A percentile compares a stretch with the other conserved stretches of the same genome.
Evolutionary conservation across 495 filamentous ascomycete species (phyloP).

Genomic region (Rhizodiscina lignyota): DNA sequence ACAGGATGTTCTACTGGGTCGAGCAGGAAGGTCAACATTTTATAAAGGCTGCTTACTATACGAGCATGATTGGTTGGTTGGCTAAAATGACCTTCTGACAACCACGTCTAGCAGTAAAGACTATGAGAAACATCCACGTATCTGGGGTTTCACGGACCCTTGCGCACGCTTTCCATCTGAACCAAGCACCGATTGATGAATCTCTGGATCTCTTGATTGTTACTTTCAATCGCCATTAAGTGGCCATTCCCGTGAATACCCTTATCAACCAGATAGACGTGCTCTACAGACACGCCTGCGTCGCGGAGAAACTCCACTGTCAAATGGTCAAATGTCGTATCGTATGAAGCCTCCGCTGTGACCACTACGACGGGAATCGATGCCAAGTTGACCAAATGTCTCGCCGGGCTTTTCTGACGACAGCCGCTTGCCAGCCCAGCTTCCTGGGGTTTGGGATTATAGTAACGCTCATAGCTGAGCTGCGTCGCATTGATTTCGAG

Average conservation of each 20-base stretch:
- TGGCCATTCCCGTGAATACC: slow-evolving; percentile 42
- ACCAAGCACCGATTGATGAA: too few relatives aligned
- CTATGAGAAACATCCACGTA: too few relatives aligned
- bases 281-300: slow-evolving; percentile 31
- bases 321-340: slow-evolving; percentile 41
- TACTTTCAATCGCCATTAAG: slow-evolving; percentile 43
- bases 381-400: slow-evolving; percentile 30
- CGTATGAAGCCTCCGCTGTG: slow-evolving; percentile 37
- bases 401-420: slow-evolving; percentile 28
- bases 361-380: slow-evolving; percentile 30
- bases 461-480: too few relatives aligned
- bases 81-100: too few relatives aligned
- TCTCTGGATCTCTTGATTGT: too few relatives aligned
- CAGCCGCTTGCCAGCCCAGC: slow-evolving; percentile 17
- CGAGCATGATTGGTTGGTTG: too few relatives aligned
- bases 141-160: too few relatives aligned
- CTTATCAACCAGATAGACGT: slow-evolving; percentile 26
- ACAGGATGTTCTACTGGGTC: too few relatives aligned
- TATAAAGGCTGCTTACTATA: too few relatives aligned
- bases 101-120: too few relatives aligned
- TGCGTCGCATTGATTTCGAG: slow-evolving; percentile 17
- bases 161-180: too few relatives aligned
- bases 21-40: too few relatives aligned
- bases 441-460: slow-evolving; percentile 12
- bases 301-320: slow-evolving; percentile 36